A percentile compares a stretch with the other conserved stretches of the same genome.
Conservation (phyloP, 345 rosid species). For the Carallia pectinifolia region DNA sequence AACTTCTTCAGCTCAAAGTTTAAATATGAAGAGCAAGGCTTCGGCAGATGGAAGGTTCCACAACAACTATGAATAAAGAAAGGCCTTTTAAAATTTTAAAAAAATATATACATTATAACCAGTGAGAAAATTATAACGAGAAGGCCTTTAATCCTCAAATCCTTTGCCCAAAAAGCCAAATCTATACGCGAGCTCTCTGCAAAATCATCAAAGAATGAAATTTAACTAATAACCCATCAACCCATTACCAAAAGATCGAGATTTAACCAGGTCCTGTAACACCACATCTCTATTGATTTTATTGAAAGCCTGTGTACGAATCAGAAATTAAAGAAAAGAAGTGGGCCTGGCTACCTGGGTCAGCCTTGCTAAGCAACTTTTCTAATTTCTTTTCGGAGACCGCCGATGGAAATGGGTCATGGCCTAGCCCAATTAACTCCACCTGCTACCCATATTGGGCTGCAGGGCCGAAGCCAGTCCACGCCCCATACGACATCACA, state of each 20-base stretch:
- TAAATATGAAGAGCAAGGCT: too few species aligned
- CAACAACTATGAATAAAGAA: not conserved
- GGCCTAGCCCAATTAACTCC: too few species aligned
- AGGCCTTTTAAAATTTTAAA: not conserved
- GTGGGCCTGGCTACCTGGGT: too few species aligned
- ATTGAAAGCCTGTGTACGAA: not conserved
- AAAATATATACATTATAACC: not conserved
- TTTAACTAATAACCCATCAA: not conserved
- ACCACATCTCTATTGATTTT: too few species aligned
- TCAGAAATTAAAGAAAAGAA: not conserved
- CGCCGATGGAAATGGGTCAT: too few species aligned
- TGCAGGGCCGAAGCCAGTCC: too few species aligned
- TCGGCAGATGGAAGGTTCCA: not conserved
- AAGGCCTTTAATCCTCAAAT: slow-evolving; percentile 80
- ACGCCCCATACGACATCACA: too few species aligned
- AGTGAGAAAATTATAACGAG: slow-evolving; percentile 39
- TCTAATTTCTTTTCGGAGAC: too few species aligned
- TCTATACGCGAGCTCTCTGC: slow-evolving; percentile 94
- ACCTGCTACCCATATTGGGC: too few species aligned
- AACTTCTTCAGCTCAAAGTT: too few species aligned
- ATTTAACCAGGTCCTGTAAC: not conserved
- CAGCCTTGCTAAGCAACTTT: too few species aligned
- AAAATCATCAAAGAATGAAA: not conserved
- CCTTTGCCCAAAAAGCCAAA: slow-evolving; percentile 97
- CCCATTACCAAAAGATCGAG: not conserved